Conservation (phyloP, 768 basidiomycete species). For the Pleurotus djamor region DNA sequence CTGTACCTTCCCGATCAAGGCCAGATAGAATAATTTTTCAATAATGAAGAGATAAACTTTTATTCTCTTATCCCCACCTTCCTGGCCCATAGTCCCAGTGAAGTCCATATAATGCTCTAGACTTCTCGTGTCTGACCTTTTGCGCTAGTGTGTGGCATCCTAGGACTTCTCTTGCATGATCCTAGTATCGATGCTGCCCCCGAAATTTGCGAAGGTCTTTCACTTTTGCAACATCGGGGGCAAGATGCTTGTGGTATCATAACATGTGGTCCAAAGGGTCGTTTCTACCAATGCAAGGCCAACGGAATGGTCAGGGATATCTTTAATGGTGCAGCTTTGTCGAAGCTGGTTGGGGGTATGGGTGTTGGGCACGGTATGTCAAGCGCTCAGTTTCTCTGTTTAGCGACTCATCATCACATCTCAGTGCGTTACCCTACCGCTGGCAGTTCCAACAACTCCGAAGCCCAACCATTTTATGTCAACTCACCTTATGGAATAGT, state of each 20-base stretch:
- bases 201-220: slow-evolving; percentile 94
- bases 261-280: slow-evolving; percentile 92
- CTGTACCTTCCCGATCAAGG: neutral
- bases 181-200: slow-evolving; percentile 69
- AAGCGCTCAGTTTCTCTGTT: slow-evolving; percentile 7
- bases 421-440: slow-evolving; percentile 97
- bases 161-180: slow-evolving; percentile 85
- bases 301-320: slow-evolving; percentile 99
- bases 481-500: slow-evolving; percentile 99
- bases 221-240: slow-evolving; percentile 92
- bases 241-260: slow-evolving; percentile 98
- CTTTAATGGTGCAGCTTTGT: slow-evolving; percentile 78
- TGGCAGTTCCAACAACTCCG: slow-evolving; percentile 93
- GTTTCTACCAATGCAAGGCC: slow-evolving; percentile 97
- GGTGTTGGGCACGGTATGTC: slow-evolving; percentile 91
- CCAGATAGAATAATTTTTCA: too few relatives aligned
- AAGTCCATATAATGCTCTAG: neutral
- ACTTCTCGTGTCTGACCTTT: slow-evolving; percentile 1
- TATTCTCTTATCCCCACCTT: too few relatives aligned
- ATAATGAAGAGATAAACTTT: too few relatives aligned
- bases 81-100: neutral
- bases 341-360: slow-evolving; percentile 88
- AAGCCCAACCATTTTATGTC: slow-evolving; percentile 99
- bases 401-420: slow-evolving; percentile 6
- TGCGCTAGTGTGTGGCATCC: slow-evolving; percentile 81